Evolutionary conservation across 257 asterid species (phyloP).

Genomic region (Ocimum tenuiflorum): DNA sequence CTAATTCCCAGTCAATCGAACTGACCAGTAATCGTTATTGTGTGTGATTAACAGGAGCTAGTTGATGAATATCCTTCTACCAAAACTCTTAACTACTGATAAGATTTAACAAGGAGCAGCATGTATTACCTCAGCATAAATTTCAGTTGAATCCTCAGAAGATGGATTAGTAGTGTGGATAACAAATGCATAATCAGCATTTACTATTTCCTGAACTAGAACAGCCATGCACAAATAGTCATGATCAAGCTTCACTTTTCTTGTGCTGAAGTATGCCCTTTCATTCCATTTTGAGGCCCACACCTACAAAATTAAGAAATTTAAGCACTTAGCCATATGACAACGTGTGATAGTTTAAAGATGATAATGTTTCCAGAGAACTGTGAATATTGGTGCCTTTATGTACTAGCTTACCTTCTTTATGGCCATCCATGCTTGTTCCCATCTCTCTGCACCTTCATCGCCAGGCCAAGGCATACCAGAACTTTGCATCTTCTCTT

Average conservation of each 20-base stretch:
- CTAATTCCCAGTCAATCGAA: no score
- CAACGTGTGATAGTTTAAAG: background rate
- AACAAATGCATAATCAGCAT: conserved; percentile 98
- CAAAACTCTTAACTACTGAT: no score
- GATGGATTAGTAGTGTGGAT: conserved; percentile 98
- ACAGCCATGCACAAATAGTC: conserved; percentile 97
- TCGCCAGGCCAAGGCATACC: conserved; percentile 99
- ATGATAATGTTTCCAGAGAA: background rate
- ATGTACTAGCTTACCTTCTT: conserved; percentile 52
- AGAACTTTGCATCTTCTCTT: conserved; percentile 77
- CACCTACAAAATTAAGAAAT: conserved; percentile 47
- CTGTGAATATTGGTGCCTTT: background rate
- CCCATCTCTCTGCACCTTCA: conserved; percentile 92
- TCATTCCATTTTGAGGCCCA: conserved; percentile 99
- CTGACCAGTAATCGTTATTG: no score
- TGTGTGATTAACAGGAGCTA: no score
- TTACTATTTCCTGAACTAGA: conserved; percentile 93
- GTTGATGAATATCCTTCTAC: no score
- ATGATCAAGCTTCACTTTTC: conserved; percentile 90
- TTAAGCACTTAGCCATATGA: no score
- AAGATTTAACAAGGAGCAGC: conserved; percentile 2
- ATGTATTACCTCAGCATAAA: conserved; percentile 81
- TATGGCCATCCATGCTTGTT: conserved; percentile 95
- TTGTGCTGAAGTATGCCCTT: conserved; percentile 96
- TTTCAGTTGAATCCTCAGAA: conserved; percentile 84